Evolutionary conservation across 371 early-diverging fungal species (phyloP).

Genomic region (Mortierella sp.): DNA sequence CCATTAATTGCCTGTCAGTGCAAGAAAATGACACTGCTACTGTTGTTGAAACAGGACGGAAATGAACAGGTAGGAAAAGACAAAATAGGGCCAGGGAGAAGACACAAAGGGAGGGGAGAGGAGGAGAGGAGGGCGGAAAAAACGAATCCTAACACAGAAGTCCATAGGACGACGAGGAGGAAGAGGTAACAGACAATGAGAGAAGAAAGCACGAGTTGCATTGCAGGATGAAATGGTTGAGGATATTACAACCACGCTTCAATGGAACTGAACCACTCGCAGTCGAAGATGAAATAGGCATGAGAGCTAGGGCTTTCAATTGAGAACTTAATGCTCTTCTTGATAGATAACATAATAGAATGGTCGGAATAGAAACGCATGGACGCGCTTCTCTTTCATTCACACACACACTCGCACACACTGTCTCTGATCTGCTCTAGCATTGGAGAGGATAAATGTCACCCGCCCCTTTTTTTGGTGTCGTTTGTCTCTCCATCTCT

Average conservation of each 20-base stretch:
- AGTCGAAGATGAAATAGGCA: too few relatives aligned
- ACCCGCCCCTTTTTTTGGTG: neutral
- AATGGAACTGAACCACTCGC: neutral
- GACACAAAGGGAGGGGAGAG: neutral
- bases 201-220: neutral
- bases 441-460: neutral
- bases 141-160: neutral
- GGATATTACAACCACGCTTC: slow-evolving; percentile 8
- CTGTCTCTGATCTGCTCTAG: neutral
- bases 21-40: neutral
- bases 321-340: too few relatives aligned
- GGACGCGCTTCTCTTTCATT: neutral
- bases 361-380: neutral
- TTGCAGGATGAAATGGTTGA: neutral
- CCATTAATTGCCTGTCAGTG: neutral
- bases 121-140: neutral
- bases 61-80: neutral
- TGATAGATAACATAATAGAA: too few relatives aligned
- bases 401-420: neutral
- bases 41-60: neutral
- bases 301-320: too few relatives aligned
- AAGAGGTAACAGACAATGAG: neutral
- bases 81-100: neutral
- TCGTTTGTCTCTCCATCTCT: neutral
- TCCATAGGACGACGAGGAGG: neutral